Conservation (phyloP, 1,284 basidiomycete species). For the Prillingera fragicola region DNA sequence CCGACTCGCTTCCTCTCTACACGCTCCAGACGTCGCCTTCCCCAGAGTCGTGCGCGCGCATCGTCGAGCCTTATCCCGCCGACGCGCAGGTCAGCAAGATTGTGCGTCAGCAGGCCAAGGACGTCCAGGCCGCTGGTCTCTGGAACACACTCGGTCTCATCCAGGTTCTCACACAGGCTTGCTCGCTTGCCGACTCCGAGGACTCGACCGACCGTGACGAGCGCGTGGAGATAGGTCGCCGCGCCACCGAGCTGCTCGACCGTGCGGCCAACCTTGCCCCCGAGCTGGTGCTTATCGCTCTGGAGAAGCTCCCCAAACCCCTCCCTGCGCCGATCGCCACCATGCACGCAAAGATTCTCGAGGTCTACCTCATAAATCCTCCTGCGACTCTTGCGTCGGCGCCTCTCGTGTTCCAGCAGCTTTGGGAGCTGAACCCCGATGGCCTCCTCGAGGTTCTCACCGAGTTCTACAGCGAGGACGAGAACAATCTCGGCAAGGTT, state of each 20-base stretch:
- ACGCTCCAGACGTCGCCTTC: slow-evolving; percentile 71
- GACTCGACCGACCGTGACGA: slow-evolving; percentile 58
- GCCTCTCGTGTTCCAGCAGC: slow-evolving; percentile 91
- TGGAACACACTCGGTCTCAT: slow-evolving; percentile 94
- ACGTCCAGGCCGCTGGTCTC: slow-evolving; percentile 73
- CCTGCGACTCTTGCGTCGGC: slow-evolving; percentile 80
- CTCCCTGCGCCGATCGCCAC: slow-evolving; percentile 84
- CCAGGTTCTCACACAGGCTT: slow-evolving; percentile 64
- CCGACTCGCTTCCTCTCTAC: slow-evolving; percentile 86
- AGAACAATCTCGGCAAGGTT: slow-evolving; percentile 87
- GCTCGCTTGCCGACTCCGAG: slow-evolving; percentile 29
- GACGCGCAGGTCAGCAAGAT: slow-evolving; percentile 31
- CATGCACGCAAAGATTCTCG: slow-evolving; percentile 77
- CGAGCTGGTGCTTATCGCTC: slow-evolving; percentile 87
- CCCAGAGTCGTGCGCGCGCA: slow-evolving; percentile 72
- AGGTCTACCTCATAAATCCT: slow-evolving; percentile 66
- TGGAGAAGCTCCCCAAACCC: slow-evolving; percentile 79
- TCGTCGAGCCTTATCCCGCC: slow-evolving; percentile 69
- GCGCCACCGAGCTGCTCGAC: slow-evolving; percentile 82
- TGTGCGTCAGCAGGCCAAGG: slow-evolving; percentile 57
- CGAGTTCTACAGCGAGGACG: slow-evolving; percentile 86
- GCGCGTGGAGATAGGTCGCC: slow-evolving; percentile 62
- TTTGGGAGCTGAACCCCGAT: slow-evolving; percentile 82
- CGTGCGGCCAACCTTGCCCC: slow-evolving; percentile 77
- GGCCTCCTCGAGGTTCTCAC: slow-evolving; percentile 82